Evolutionary conservation across 2,329 filamentous ascomycete species (phyloP), one percentile per base, ranked within the genome.

Genomic region (Fusarium zealandicum): DNA sequence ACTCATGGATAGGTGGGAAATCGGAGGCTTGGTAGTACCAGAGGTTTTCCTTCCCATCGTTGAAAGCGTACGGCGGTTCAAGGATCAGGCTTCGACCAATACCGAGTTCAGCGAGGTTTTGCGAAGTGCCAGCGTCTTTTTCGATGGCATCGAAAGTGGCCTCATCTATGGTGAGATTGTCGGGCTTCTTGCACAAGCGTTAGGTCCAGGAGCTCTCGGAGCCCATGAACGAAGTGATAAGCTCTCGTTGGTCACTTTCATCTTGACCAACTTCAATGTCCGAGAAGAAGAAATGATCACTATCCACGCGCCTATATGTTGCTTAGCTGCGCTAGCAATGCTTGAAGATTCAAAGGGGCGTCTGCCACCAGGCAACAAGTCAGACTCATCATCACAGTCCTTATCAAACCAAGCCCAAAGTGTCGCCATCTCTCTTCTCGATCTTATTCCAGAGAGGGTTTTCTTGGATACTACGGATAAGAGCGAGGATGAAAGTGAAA

Each of bases 1-100:
- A 13, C 79, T 99, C 45, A 98, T 99, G 95, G 95, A 99, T 74
- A 87, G 93, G 53, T 98, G 92, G 93, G 95, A 99, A 72, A 93
- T 99, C 61, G 95, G 95, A 25, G 92, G 92, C 2, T 80, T 93
- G 14, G 87, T 99, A 39, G 89, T 98, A 2, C 90, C 93, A 0
- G 88, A 92, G 56, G 84, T 98, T 12, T 98, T 99, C 69, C 79
- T 97, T 12, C 90, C 93, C 4, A 87, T 93, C 20, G 84, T 99
- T 65, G 83, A 88, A 69, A 96, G 89, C 65, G 88, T 96, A 31
- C 86, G 88, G 61, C 77, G 80, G 38, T 98, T 92, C 75, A 88
- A 92, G 72, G 76, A 78, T 20, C 78, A 78, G 44, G 85, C 89
- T 10, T 74, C 82, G 1, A 82, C 81, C n/a, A 89, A 88, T 67